Conservation (phyloP, 306 rosid genomes). For the Pueraria montana region DNA sequence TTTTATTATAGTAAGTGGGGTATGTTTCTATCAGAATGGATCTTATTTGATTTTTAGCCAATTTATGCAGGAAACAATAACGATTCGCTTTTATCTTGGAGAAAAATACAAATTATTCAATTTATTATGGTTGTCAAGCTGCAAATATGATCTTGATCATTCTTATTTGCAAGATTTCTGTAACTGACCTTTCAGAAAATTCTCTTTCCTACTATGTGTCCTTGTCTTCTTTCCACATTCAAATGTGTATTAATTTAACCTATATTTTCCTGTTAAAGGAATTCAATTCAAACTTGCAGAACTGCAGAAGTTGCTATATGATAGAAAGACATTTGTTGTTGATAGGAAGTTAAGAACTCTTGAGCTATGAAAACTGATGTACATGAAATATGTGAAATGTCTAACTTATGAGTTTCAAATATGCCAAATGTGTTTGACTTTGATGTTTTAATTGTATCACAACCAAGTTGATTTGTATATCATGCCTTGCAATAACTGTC, state of each 20-base stretch:
- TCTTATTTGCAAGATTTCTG: conserved; percentile 3
- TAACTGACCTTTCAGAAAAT: conserved; percentile 2
- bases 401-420: neutral
- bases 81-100: neutral
- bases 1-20: conserved; percentile 25
- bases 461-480: neutral
- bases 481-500: conserved; percentile 27
- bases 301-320: conserved; percentile 2
- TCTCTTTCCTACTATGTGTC: neutral
- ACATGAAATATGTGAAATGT: neutral
- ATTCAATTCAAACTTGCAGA: conserved; percentile 10
- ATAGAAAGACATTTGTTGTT: conserved; percentile 30
- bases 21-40: conserved; percentile 1
- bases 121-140: neutral
- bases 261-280: conserved; percentile 23
- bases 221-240: neutral
- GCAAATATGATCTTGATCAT: conserved; percentile 12
- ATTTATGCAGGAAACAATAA: neutral
- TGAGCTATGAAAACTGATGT: conserved; percentile 22
- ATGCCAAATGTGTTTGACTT: conserved; percentile 3
- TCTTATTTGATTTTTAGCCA: neutral
- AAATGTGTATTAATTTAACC: conserved; percentile 16
- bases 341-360: neutral
- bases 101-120: neutral
- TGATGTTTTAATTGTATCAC: conserved; percentile 24